Evolutionary conservation across 495 filamentous ascomycete genomes (phyloP).

Genomic region (Talaromyces stipitatus): DNA sequence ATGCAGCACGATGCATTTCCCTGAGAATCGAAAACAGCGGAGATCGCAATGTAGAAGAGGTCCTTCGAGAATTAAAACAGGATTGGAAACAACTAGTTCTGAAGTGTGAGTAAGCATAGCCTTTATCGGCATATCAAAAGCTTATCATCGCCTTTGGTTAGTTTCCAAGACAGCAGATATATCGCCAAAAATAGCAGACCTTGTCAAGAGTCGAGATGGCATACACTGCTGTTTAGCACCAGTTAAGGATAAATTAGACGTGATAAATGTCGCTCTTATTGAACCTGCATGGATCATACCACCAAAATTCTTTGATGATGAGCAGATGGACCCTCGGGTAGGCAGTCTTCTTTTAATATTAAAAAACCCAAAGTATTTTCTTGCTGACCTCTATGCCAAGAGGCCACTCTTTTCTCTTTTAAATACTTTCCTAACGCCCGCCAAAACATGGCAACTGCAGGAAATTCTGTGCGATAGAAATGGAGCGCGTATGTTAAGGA

Average conservation of each 20-base stretch:
- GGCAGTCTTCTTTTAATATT: background rate
- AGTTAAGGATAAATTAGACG: background rate
- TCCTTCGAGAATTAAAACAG: slow-evolving; percentile 1
- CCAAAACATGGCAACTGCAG: background rate
- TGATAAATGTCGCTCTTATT: background rate
- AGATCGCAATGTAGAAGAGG: background rate
- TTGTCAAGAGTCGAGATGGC: background rate
- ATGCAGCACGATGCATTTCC: slow-evolving; percentile 4
- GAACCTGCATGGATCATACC: slow-evolving; percentile 11
- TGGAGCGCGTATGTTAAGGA: background rate
- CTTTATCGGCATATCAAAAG: background rate
- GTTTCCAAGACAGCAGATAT: background rate
- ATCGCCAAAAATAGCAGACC: background rate
- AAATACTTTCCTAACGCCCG: slow-evolving; percentile 3
- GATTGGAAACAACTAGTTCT: slow-evolving; percentile 9
- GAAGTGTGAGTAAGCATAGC: background rate
- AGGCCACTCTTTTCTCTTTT: background rate
- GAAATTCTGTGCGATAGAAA: background rate
- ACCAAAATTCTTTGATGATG: slow-evolving; percentile 2
- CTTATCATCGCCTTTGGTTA: background rate
- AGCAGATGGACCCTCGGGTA: background rate
- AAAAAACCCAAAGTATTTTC: background rate
- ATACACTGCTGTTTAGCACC: background rate
- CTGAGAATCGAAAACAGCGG: background rate
- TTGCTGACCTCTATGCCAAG: background rate